Evolutionary conservation across 768 basidiomycete species (phyloP).

Genomic region (Boletus pseudo-olivaceus): DNA sequence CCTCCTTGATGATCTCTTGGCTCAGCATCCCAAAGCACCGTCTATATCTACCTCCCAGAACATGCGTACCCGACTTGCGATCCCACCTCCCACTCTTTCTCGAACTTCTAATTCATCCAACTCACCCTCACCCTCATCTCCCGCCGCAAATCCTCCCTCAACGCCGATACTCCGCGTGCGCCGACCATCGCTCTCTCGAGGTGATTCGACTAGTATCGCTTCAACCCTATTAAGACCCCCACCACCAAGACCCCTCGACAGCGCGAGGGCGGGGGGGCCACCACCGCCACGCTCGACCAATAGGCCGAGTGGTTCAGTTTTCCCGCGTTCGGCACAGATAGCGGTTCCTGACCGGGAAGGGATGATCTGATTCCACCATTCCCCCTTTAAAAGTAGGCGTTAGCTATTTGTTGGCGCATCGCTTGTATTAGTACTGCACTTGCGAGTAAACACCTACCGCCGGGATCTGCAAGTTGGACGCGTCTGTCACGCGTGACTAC

Average conservation of each 20-base stretch:
- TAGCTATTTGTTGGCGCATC: not conserved
- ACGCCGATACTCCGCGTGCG: slow-evolving; percentile 27
- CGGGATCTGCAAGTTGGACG: not conserved
- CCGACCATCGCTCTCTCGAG: slow-evolving; percentile 22
- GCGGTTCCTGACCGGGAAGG: slow-evolving; percentile 56
- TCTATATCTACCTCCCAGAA: slow-evolving; percentile 17
- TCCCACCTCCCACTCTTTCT: slow-evolving; percentile 16
- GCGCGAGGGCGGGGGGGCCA: slow-evolving; percentile 43
- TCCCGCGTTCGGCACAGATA: slow-evolving; percentile 44
- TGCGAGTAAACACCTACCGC: not conserved
- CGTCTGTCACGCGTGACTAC: slow-evolving; percentile 26
- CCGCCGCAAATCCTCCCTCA: slow-evolving; percentile 17
- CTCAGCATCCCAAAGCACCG: slow-evolving; percentile 44
- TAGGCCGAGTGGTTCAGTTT: slow-evolving; percentile 53
- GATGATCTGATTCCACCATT: slow-evolving; percentile 46
- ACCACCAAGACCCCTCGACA: slow-evolving; percentile 27
- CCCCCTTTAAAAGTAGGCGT: not conserved
- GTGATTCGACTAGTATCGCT: slow-evolving; percentile 27
- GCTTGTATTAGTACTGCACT: not conserved
- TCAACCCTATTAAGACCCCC: slow-evolving; percentile 18
- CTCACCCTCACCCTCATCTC: slow-evolving; percentile 17
- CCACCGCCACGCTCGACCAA: slow-evolving; percentile 66
- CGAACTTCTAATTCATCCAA: slow-evolving; percentile 12
- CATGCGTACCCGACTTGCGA: slow-evolving; percentile 29
- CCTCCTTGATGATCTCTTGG: slow-evolving; percentile 74